Conservation (phyloP, 805 yeast genomes). For the Zygotorulaspora danielsina region DNA sequence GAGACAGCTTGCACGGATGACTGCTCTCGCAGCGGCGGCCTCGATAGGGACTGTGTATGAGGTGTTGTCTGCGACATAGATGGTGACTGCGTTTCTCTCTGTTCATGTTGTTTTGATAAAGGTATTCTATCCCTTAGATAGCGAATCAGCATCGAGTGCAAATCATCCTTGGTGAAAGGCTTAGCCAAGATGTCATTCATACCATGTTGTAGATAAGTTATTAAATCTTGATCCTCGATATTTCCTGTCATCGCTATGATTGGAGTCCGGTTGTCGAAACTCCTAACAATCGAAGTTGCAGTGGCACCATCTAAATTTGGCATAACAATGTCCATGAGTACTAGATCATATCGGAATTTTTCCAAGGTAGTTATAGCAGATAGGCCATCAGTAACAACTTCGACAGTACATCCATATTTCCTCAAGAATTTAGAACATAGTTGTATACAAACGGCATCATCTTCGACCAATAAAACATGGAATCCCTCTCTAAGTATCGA, state of each 20-base stretch:
- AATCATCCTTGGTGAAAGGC: constrained; percentile 86
- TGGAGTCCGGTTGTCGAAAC: constrained; percentile 80
- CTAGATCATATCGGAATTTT: constrained; percentile 66
- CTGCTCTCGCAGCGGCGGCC: constrained; percentile 10
- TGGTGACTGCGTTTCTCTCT: constrained; percentile 6
- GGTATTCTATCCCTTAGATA: constrained; percentile 54
- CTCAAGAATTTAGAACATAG: constrained; percentile 76
- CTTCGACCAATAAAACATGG: constrained; percentile 74
- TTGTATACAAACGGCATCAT: constrained; percentile 76
- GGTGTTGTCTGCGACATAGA: constrained; percentile 11
- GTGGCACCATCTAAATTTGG: constrained; percentile 86
- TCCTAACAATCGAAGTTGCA: constrained; percentile 83
- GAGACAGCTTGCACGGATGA: constrained; percentile 8
- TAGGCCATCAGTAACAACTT: constrained; percentile 88
- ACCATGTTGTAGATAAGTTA: constrained; percentile 77
- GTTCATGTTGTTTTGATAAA: constrained; percentile 27
- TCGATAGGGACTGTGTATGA: constrained; percentile 10
- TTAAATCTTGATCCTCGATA: constrained; percentile 74
- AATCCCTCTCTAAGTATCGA: constrained; percentile 41
- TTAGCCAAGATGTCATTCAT: constrained; percentile 91
- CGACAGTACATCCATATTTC: constrained; percentile 88
- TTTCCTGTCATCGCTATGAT: constrained; percentile 94
- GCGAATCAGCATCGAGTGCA: constrained; percentile 72
- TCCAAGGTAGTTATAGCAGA: constrained; percentile 78
- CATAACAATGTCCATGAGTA: constrained; percentile 85